phyloP scores from a whole-genome alignment of 2,329 filamentous ascomycete genomes.

The Aspergillus sp. region DNA sequence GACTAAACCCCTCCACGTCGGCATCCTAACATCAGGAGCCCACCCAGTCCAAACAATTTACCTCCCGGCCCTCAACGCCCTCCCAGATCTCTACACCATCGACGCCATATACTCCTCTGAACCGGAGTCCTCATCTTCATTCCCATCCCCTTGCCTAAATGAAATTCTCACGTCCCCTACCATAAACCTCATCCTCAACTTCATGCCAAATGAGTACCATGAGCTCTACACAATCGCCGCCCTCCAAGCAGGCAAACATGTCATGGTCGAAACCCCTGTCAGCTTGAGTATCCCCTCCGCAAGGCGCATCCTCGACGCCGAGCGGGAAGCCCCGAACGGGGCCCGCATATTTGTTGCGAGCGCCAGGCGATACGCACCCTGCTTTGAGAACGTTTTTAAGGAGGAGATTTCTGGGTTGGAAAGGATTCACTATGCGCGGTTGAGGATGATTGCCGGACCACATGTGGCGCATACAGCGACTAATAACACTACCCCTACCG shows the following conservation, averaged over 20 bases:
- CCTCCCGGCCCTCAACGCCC: constrained; percentile 51
- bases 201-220: constrained; percentile 59
- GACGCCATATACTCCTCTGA: constrained; percentile 53
- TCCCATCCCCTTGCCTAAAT: not conserved
- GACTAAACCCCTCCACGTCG: constrained; percentile 30
- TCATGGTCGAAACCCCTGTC: constrained; percentile 61
- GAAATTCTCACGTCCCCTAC: constrained; percentile 50
- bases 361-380: constrained; percentile 60
- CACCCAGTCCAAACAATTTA: constrained; percentile 55
- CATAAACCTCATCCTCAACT: constrained; percentile 48
- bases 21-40: constrained; percentile 36
- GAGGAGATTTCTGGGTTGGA: constrained; percentile 53
- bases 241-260: constrained; percentile 55
- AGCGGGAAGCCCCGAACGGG: constrained; percentile 41
- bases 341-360: constrained; percentile 59
- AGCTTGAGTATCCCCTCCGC: constrained; percentile 51
- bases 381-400: constrained; percentile 54
- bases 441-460: constrained; percentile 55
- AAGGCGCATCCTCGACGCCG: constrained; percentile 51
- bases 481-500: not conserved
- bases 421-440: constrained; percentile 56
- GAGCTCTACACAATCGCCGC: constrained; percentile 53
- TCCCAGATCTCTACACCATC: constrained; percentile 43
- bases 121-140: not conserved
- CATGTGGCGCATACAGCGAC: constrained; percentile 38